Percentiles rank a stretch among this genome's conserved stretches.
These are phyloP conservation scores for Capsicum baccatum DNA, from an alignment of 257 asterid species.

Conservation along the genomic window DNA sequence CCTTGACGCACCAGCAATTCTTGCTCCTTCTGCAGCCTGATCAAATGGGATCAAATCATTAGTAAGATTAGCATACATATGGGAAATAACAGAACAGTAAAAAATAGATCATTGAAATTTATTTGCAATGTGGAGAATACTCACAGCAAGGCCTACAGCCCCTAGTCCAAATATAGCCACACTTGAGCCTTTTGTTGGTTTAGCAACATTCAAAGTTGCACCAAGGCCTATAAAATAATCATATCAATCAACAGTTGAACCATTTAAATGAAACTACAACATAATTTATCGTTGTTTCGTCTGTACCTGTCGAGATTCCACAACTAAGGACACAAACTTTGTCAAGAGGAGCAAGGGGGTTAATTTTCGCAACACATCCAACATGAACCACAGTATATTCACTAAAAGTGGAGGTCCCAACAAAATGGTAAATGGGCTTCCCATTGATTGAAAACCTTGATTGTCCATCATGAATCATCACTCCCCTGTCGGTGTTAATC, in stretches of 20 bases:
- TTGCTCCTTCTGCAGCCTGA: constrained; percentile 89
- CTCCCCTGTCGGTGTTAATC: constrained; percentile 76
- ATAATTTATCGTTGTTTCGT: background rate
- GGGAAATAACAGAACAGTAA: too few relatives aligned
- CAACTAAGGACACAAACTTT: constrained; percentile 82
- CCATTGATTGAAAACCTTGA: constrained; percentile 74
- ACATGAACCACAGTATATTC: constrained; percentile 81
- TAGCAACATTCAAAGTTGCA: constrained; percentile 85
- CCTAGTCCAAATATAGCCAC: constrained; percentile 84
- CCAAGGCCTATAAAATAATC: constrained; percentile 62
- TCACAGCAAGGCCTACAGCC: constrained; percentile 93
- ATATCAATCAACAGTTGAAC: background rate
- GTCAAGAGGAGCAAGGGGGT: constrained; percentile 77
- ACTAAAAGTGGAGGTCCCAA: constrained; percentile 80
- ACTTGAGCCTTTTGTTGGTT: constrained; percentile 67
- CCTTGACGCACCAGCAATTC: constrained; percentile 77
- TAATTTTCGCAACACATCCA: constrained; percentile 78
- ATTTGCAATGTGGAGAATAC: background rate
- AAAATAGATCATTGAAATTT: background rate
- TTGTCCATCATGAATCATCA: constrained; percentile 64
- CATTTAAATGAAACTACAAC: background rate
- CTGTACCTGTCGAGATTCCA: constrained; percentile 80
- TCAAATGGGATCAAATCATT: background rate
- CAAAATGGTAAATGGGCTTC: constrained; percentile 72
- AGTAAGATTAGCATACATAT: background rate